Evolutionary conservation across 768 basidiomycete genomes (phyloP).

Genomic region (Boletus rubropictus): DNA sequence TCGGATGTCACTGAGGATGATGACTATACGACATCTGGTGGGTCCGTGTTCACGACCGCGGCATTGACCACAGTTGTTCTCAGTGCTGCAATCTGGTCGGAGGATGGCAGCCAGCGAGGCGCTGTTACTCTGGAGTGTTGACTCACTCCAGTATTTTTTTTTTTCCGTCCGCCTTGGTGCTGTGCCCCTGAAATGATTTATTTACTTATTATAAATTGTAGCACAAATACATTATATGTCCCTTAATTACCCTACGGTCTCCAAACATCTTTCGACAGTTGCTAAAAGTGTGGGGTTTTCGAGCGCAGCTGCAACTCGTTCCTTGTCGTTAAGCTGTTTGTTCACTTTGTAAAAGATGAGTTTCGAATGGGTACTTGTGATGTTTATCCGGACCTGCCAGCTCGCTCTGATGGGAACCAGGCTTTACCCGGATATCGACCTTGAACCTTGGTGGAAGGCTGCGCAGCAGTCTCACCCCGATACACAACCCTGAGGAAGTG

Average conservation of each 20-base stretch:
- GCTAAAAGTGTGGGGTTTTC: constrained; percentile 85
- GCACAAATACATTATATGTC: constrained; percentile 2
- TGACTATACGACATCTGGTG: constrained; percentile 6
- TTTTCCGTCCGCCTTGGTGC: not conserved
- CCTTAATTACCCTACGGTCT: constrained; percentile 27
- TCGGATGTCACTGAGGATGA: constrained; percentile 1
- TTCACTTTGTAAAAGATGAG: constrained; percentile 56
- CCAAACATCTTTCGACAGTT: constrained; percentile 77
- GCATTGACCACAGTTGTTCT: constrained; percentile 13
- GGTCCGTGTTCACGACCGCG: not conserved
- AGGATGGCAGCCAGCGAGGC: not conserved
- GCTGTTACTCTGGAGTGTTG: not conserved
- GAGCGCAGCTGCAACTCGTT: constrained; percentile 92
- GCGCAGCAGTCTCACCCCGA: constrained; percentile 84
- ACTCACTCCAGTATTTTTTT: not conserved
- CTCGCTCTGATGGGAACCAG: constrained; percentile 95
- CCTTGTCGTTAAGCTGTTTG: constrained; percentile 98
- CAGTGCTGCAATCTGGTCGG: not conserved
- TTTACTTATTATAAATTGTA: not conserved
- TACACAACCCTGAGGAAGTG: constrained; percentile 64
- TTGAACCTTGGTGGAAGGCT: constrained; percentile 91
- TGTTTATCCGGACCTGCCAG: constrained; percentile 55
- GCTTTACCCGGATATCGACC: constrained; percentile 87
- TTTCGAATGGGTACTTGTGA: not conserved
- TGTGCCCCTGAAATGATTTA: not conserved